Percentiles rank a stretch among this genome's conserved stretches.
These are phyloP conservation scores for Helianthus annuus DNA, from an alignment of 129 eudicot genomes.

Conservation along the genomic window DNA sequence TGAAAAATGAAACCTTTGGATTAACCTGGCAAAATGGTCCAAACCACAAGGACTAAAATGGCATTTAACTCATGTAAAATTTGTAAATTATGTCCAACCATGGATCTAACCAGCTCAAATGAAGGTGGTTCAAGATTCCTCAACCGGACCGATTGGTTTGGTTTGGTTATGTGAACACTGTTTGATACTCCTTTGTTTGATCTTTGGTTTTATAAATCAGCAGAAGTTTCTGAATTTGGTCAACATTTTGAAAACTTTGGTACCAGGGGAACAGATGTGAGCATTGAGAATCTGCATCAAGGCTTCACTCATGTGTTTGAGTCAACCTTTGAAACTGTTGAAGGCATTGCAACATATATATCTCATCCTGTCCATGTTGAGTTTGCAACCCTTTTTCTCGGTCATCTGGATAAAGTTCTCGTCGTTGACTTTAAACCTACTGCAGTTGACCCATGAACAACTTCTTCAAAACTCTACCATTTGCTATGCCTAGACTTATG, in stretches of 20 bases:
- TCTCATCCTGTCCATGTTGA: conserved; percentile 75
- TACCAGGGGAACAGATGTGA: conserved; percentile 89
- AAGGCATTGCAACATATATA: conserved; percentile 72
- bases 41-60: too few relatives aligned
- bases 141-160: neutral
- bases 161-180: neutral
- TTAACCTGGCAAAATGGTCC: too few relatives aligned
- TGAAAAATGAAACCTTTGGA: too few relatives aligned
- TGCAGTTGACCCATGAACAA: conserved; percentile 47
- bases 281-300: conserved; percentile 81
- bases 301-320: conserved; percentile 93
- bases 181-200: neutral
- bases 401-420: conserved; percentile 64
- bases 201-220: neutral
- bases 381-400: conserved; percentile 54
- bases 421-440: conserved; percentile 78
- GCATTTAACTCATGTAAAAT: too few relatives aligned
- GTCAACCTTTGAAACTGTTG: conserved; percentile 73
- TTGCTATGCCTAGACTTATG: neutral
- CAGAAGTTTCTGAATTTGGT: neutral
- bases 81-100: too few relatives aligned
- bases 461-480: conserved; percentile 2
- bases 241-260: conserved; percentile 17
- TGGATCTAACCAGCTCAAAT: too few relatives aligned
- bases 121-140: too few relatives aligned